These are phyloP conservation scores for Metschnikowia koreensis DNA, from an alignment of 805 yeast genomes.

Conservation along the genomic window DNA sequence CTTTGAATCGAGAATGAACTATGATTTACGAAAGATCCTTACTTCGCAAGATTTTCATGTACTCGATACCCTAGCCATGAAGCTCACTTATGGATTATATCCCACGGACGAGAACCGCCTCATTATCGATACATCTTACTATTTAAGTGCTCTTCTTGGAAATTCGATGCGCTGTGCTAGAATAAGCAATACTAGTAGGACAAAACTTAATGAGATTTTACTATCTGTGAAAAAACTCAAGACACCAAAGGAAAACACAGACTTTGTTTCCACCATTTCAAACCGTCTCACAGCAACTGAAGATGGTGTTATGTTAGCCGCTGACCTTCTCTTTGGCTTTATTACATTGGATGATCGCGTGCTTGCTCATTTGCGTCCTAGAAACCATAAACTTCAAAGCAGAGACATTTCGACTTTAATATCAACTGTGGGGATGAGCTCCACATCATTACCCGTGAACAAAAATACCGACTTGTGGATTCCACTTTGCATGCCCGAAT, in stretches of 20 bases:
- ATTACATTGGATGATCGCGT: constrained; percentile 61
- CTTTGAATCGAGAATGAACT: constrained; percentile 70
- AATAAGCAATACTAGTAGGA: constrained; percentile 56
- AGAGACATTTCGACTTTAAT: constrained; percentile 76
- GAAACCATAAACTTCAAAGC: constrained; percentile 73
- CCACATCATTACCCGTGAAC: constrained; percentile 37
- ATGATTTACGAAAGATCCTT: constrained; percentile 73
- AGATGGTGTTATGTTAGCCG: constrained; percentile 24
- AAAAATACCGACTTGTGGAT: constrained; percentile 81
- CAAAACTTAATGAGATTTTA: constrained; percentile 54
- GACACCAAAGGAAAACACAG: constrained; percentile 3
- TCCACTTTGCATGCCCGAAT: constrained; percentile 88
- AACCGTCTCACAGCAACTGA: constrained; percentile 1
- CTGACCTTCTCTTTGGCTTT: constrained; percentile 69
- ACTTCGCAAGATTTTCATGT: constrained; percentile 74
- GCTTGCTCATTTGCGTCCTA: constrained; percentile 71
- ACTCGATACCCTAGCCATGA: constrained; percentile 54
- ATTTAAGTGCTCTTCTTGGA: constrained; percentile 29
- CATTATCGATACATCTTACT: constrained; percentile 24
- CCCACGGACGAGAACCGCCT: constrained; percentile 4
- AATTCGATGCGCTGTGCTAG: constrained; percentile 34
- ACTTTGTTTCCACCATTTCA: constrained; percentile 2
- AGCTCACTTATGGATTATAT: constrained; percentile 34
- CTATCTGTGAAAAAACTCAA: constrained; percentile 30
- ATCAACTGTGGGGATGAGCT: constrained; percentile 52